phyloP scores from a whole-genome alignment of 1,284 basidiomycete species.

The Puccinia coronata region DNA sequence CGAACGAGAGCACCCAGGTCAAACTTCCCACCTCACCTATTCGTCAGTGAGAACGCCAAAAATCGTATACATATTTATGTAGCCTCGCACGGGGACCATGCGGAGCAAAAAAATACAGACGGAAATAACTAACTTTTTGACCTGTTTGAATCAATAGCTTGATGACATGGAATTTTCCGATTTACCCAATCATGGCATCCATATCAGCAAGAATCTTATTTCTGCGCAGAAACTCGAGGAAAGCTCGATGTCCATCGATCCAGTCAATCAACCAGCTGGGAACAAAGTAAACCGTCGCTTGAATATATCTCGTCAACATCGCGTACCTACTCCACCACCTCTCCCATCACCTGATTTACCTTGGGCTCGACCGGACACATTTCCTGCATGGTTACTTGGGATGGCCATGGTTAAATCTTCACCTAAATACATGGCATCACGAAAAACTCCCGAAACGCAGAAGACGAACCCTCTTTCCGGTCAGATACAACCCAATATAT shows the following conservation, averaged over 20 bases:
- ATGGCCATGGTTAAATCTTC: conserved; percentile 25
- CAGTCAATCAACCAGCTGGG: neutral
- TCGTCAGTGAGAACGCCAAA: neutral
- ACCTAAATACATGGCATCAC: neutral
- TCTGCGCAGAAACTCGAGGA: neutral
- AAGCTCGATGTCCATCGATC: neutral
- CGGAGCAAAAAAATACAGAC: too few relatives aligned
- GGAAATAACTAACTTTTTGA: too few relatives aligned
- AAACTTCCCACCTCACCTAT: neutral
- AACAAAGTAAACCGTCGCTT: neutral
- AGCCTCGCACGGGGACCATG: too few relatives aligned
- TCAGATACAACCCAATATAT: neutral
- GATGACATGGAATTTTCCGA: neutral
- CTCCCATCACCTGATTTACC: neutral
- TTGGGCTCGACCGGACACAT: neutral
- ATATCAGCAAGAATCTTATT: neutral
- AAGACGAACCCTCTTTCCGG: neutral
- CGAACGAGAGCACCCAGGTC: conserved; percentile 11
- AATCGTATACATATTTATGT: too few relatives aligned
- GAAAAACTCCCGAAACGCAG: neutral
- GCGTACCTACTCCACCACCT: conserved; percentile 17
- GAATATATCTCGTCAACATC: conserved; percentile 13
- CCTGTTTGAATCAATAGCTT: neutral
- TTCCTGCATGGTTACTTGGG: conserved; percentile 21
- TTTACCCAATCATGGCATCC: neutral